These are phyloP conservation scores for Nigrospora oryzae DNA, from an alignment of 2,329 filamentous ascomycete species.

Conservation along the genomic window DNA sequence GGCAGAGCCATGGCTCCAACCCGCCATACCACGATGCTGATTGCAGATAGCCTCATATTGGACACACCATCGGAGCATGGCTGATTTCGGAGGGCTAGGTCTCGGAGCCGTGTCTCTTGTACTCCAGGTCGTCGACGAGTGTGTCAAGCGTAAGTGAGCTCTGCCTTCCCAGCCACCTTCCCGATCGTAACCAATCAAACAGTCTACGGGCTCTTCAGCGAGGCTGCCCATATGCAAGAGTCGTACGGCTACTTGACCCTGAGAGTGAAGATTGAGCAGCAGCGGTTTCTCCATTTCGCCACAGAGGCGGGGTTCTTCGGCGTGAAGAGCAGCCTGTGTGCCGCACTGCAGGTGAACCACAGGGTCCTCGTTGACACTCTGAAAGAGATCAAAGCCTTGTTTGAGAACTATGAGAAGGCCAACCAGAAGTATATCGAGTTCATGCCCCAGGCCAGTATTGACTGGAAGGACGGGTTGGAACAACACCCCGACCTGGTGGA, in stretches of 20 bases:
- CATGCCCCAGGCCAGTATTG: background rate
- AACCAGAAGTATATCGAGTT: background rate
- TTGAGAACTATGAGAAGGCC: background rate
- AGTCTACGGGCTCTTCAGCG: constrained; percentile 6
- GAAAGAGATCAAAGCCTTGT: constrained; percentile 1
- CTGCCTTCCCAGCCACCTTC: too few species aligned
- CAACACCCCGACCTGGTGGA: too few species aligned
- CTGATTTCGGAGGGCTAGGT: background rate
- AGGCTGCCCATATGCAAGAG: constrained; percentile 3
- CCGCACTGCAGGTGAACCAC: constrained; percentile 3
- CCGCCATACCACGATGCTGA: too few species aligned
- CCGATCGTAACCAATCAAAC: too few species aligned
- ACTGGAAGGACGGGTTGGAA: too few species aligned
- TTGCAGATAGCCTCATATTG: too few species aligned
- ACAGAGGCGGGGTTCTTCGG: constrained; percentile 2
- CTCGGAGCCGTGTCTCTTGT: background rate
- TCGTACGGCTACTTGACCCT: constrained; percentile 3
- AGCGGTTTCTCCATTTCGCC: constrained; percentile 5
- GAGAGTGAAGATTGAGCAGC: constrained; percentile 5
- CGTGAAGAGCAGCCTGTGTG: background rate
- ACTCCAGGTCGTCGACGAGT: background rate
- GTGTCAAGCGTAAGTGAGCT: background rate
- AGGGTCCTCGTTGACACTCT: constrained; percentile 1
- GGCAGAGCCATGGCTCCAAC: too few species aligned
- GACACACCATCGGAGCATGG: too few species aligned